Evolutionary conservation across 2,329 filamentous ascomycete genomes (phyloP).

Genomic region (Colletotrichum sp.): DNA sequence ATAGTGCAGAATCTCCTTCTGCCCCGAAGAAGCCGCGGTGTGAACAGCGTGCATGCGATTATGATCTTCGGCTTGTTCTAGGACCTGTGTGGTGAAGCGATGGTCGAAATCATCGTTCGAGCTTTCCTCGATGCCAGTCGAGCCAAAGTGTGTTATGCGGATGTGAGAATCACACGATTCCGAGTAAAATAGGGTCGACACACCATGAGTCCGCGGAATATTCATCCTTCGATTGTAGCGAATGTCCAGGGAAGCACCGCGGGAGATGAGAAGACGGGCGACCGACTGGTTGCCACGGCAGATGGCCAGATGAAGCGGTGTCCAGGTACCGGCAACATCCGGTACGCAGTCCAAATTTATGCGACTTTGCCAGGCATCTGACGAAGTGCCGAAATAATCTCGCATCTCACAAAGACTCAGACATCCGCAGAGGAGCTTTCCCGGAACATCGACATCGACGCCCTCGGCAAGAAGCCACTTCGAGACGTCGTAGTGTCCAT

Average conservation of each 20-base stretch:
- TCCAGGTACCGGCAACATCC: not conserved
- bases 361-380: rapidly evolving
- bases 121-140: rapidly evolving
- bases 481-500: not conserved
- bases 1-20: not conserved
- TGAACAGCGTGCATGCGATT: not conserved
- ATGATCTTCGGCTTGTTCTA: rapidly evolving
- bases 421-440: not conserved
- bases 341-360: rapidly evolving
- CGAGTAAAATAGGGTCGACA: rapidly evolving
- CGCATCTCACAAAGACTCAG: rapidly evolving
- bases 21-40: not conserved
- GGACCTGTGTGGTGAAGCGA: rapidly evolving
- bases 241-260: not conserved
- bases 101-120: rapidly evolving
- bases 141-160: rapidly evolving
- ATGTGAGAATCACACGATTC: rapidly evolving
- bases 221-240: not conserved
- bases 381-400: rapidly evolving
- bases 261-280: not conserved
- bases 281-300: not conserved
- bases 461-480: not conserved
- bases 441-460: not conserved
- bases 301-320: not conserved
- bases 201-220: not conserved